Evolutionary conservation across 2,329 filamentous ascomycete genomes (phyloP).

Genomic region (Orbilia javanica): DNA sequence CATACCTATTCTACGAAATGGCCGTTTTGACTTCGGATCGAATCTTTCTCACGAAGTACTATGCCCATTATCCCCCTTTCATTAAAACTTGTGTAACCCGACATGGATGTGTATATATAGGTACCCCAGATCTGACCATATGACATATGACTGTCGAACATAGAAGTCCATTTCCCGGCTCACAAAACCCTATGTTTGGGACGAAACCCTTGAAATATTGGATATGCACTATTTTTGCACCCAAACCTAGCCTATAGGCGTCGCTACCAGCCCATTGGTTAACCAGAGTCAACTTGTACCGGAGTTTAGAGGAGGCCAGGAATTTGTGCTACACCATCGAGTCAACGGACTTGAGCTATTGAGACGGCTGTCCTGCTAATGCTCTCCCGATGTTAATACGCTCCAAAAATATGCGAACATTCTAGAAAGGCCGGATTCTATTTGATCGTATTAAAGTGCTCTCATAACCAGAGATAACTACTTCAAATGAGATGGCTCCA

Average conservation of each 20-base stretch:
- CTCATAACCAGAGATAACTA: background rate
- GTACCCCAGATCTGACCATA: background rate
- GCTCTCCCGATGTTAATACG: background rate
- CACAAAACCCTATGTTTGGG: background rate
- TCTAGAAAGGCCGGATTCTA: background rate
- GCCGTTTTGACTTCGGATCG: background rate
- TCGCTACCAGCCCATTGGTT: background rate
- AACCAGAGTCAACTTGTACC: background rate
- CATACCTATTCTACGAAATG: background rate
- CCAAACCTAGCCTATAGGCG: background rate
- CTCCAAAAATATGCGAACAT: background rate
- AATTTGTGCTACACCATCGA: constrained; percentile 31
- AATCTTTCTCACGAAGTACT: background rate
- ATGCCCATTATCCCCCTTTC: background rate
- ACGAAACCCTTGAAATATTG: background rate
- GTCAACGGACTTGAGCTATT: background rate
- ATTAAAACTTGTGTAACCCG: constrained; percentile 1
- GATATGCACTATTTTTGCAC: constrained; percentile 25
- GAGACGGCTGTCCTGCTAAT: background rate
- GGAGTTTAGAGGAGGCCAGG: constrained; percentile 1
- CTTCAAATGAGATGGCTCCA: background rate
- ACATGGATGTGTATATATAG: background rate
- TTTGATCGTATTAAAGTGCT: background rate
- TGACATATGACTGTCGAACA: background rate
- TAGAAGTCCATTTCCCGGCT: background rate